Evolutionary conservation across 2,329 filamentous ascomycete genomes (phyloP), one percentile per base, ranked within the genome.

Genomic region (Gnomoniopsis smithogilvyi): DNA sequence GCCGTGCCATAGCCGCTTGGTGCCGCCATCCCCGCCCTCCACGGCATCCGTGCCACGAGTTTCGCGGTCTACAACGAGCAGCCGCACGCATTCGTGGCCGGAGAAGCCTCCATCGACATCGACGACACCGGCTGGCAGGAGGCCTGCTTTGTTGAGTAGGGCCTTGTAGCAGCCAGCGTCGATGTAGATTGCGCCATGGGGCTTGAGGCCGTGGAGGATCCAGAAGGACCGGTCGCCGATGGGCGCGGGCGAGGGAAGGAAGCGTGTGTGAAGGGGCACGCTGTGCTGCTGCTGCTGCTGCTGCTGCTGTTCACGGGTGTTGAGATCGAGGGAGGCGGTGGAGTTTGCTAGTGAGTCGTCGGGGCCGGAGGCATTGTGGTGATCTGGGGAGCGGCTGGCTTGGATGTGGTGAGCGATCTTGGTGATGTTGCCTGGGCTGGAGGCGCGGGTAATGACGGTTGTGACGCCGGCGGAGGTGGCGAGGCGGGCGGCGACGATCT

Each of bases 201-300:
- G 92, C 24, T 88, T 87, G 12, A 97, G 85, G 11, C 94, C 95
- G 74, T 99, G 92, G 0, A 98, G 82, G 51, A 99, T 87, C 95
- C 95, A 99, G 80, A 99, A 98, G 70, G 95, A 92, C 62, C 94
- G 89, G 72, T 97, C 95, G 58, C 92, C 87, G 61, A 98, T 95
- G 1, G 94, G 93, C 26, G 90, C 86, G 0, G 83, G 79, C 11
- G 92, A 92, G 0, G 93, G 92, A 14, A 96, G 80, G 79, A 99
- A 99, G 59, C 95, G 88, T 3, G 95, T 99, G 74, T 99, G 95
- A 4, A 96, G 78, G 1, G 93, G 89, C 1, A 84, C 81, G 15
- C 54, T 75, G 74, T n/a, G 2, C 3, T 45, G 41, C n/a, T 45
- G 15, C 17, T 19, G 41, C 17, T 45, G 41, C n/a, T 45, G 41